phyloP scores from a whole-genome alignment of 768 basidiomycete genomes.

The Kwoniella shandongensis region DNA sequence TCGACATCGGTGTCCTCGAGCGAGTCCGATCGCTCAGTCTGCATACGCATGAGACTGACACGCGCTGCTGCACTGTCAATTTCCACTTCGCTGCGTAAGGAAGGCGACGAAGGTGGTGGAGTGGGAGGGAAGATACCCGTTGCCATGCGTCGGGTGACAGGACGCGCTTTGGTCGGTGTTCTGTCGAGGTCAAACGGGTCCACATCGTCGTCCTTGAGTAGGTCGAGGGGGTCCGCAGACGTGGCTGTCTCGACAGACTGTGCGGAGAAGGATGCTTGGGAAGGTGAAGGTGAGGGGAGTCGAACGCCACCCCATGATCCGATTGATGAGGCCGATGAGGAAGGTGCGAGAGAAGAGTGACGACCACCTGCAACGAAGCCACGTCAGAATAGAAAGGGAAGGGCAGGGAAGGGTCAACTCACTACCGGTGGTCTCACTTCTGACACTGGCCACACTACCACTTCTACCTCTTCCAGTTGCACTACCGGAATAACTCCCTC shows the following conservation, averaged over 20 bases:
- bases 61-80: slow-evolving; percentile 29
- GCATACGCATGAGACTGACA: slow-evolving; percentile 37
- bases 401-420: slow-evolving; percentile 11
- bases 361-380: slow-evolving; percentile 10
- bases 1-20: slow-evolving; percentile 11
- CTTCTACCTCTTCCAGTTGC: slow-evolving; percentile 31
- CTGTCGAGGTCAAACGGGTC: slow-evolving; percentile 33
- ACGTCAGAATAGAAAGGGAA: neutral
- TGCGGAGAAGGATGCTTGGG: slow-evolving; percentile 28
- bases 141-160: slow-evolving; percentile 9
- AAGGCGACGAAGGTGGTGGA: slow-evolving; percentile 37
- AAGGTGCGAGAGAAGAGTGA: slow-evolving; percentile 31
- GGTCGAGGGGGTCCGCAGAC: slow-evolving; percentile 26
- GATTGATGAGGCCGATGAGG: slow-evolving; percentile 24
- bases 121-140: slow-evolving; percentile 28
- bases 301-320: slow-evolving; percentile 18
- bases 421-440: slow-evolving; percentile 39
- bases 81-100: slow-evolving; percentile 15
- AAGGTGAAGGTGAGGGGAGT: slow-evolving; percentile 37
- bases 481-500: slow-evolving; percentile 16
- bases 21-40: slow-evolving; percentile 9
- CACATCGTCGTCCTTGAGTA: slow-evolving; percentile 12
- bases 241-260: slow-evolving; percentile 27
- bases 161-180: slow-evolving; percentile 40
- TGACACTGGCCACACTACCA: slow-evolving; percentile 42